These are phyloP conservation scores for Venturia oleaginea DNA, from an alignment of 2,329 filamentous ascomycete genomes.

Conservation along the genomic window DNA sequence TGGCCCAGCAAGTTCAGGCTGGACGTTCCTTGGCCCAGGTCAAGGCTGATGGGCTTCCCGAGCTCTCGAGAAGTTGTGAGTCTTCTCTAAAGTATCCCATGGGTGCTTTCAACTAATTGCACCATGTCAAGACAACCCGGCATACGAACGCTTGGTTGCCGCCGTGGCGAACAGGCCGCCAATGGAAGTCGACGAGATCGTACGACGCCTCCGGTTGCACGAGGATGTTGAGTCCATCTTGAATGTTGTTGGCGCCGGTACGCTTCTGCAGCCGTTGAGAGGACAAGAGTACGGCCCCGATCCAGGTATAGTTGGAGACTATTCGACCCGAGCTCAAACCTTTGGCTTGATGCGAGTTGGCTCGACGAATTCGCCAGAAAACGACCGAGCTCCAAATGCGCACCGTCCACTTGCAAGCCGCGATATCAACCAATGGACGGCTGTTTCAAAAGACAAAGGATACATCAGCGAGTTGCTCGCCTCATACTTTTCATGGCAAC, in stretches of 20 bases:
- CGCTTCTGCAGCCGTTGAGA: constrained; percentile 15
- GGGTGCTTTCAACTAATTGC: neutral
- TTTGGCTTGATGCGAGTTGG: constrained; percentile 11
- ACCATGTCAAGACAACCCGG: neutral
- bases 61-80: constrained; percentile 14
- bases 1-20: constrained; percentile 18
- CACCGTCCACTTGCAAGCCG: neutral
- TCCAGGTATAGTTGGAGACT: neutral
- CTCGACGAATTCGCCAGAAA: neutral
- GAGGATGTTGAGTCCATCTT: constrained; percentile 10
- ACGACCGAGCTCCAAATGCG: neutral
- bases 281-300: constrained; percentile 9
- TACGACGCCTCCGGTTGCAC: constrained; percentile 13
- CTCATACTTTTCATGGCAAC: constrained; percentile 62
- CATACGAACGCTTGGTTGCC: constrained; percentile 8
- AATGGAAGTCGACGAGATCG: constrained; percentile 18
- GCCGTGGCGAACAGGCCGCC: neutral
- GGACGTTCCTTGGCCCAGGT: constrained; percentile 16
- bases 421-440: constrained; percentile 4
- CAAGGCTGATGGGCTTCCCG: constrained; percentile 11
- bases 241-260: neutral
- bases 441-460: constrained; percentile 32
- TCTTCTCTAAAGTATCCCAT: neutral
- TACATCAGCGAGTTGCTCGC: constrained; percentile 56
- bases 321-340: constrained; percentile 5